Conservation (phyloP, 306 rosid species). For the Malus domestica region DNA sequence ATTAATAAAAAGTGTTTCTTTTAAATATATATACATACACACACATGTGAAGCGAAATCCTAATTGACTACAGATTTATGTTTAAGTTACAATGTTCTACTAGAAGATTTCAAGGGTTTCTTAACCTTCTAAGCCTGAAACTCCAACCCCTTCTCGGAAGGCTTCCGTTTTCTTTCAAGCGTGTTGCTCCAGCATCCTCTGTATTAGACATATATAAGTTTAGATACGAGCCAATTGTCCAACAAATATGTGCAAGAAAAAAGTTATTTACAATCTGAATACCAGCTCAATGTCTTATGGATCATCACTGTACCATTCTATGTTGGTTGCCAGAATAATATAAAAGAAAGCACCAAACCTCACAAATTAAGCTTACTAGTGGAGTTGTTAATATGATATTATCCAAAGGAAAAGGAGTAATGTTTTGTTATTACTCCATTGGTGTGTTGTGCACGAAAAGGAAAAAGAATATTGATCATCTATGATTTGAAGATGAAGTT, state of each 20-base stretch:
- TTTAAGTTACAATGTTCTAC: slow-evolving; percentile 39
- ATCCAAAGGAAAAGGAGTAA: background rate
- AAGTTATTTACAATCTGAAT: background rate
- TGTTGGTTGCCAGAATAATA: background rate
- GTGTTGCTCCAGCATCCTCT: slow-evolving; percentile 58
- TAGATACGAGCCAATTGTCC: slow-evolving; percentile 4
- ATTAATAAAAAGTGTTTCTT: too few species aligned
- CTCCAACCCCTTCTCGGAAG: slow-evolving; percentile 84
- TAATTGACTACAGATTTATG: slow-evolving; percentile 39
- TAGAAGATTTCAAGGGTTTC: slow-evolving; percentile 47
- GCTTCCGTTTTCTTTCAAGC: slow-evolving; percentile 64
- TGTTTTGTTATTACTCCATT: background rate
- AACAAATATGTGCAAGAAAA: background rate
- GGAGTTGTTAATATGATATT: background rate
- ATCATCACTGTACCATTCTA: background rate
- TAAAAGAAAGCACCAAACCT: background rate
- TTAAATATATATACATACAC: too few species aligned
- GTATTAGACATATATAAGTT: slow-evolving; percentile 14
- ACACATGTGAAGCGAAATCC: slow-evolving; percentile 17
- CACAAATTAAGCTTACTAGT: background rate
- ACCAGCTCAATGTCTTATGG: background rate
- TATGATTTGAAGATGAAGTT: background rate
- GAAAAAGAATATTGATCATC: background rate
- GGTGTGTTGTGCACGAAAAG: background rate
- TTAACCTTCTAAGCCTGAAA: slow-evolving; percentile 73